phyloP scores from a whole-genome alignment of 1,139 yeast species.

The Debaryomyces fabryi region DNA sequence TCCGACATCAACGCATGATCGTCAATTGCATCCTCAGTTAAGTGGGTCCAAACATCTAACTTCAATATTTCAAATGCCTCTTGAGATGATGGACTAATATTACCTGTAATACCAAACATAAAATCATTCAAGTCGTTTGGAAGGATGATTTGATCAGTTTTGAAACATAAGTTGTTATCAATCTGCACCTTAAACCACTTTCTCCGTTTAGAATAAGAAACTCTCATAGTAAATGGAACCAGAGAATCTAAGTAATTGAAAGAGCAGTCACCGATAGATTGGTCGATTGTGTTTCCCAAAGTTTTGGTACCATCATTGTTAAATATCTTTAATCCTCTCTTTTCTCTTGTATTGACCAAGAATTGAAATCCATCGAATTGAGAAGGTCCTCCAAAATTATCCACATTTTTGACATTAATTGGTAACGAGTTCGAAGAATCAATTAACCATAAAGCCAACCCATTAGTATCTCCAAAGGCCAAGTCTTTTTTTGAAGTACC shows the following conservation, averaged over 20 bases:
- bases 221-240: conserved; percentile 68
- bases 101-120: conserved; percentile 57
- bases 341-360: conserved; percentile 50
- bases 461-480: conserved; percentile 39
- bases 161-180: conserved; percentile 71
- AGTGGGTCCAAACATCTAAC: conserved; percentile 53
- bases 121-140: conserved; percentile 33
- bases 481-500: conserved; percentile 38
- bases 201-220: conserved; percentile 52
- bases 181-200: conserved; percentile 62
- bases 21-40: conserved; percentile 58
- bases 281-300: conserved; percentile 25
- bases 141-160: conserved; percentile 54
- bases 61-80: conserved; percentile 65
- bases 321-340: conserved; percentile 57
- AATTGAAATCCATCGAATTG: conserved; percentile 64
- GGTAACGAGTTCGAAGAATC: conserved; percentile 28
- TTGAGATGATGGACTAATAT: conserved; percentile 35
- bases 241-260: conserved; percentile 64
- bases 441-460: conserved; percentile 55
- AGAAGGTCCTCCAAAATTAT: conserved; percentile 52
- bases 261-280: conserved; percentile 58
- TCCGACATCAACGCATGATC: conserved; percentile 58
- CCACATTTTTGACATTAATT: conserved; percentile 22
- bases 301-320: conserved; percentile 56